Evolutionary conservation across 2,329 filamentous ascomycete genomes (phyloP), one percentile per base, ranked within the genome.

Genomic region (Nannizziopsis arthrosporioides): DNA sequence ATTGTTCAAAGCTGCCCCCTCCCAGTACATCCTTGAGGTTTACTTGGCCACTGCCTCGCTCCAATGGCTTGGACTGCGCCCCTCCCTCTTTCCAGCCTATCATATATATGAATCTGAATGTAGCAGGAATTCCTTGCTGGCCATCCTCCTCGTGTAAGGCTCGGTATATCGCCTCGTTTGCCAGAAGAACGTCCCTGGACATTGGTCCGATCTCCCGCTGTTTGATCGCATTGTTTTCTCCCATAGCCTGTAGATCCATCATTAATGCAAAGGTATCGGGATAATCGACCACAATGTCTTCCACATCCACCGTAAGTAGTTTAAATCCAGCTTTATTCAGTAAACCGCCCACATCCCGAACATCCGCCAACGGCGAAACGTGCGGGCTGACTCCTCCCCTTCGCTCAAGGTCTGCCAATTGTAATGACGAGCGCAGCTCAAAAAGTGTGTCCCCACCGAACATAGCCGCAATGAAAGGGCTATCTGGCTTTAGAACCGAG

Each of bases 101-200:
- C 89, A 96, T 95, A 66, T 92, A 94, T 53, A 98, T 95, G 57
- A 94, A 76, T 56, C 92, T 77, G 62, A 95, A 98, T 0, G 92
- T 98, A 1, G 92, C 92, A 0, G 92, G 92, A 53, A 92, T 74
- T 1, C 68, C 66, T 35, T 63, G 61, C 17, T 61, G 15, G 77
- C 85, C 83, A 38, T 81, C 76, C 59, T 93, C 88, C 14, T 85
- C 89, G 65, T 98, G 88, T 49, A 98, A 68, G 61, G 84, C 81
- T 42, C 80, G 76, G 63, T 98, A 98, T 49, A 98, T 94, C 36
- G 80, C 85, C 55, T 96, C 85, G 19, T 80, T 83, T 6, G 92
- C 92, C 37, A 95, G 69, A 52, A 98, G 68, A 8, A 95, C 86
- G 59, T 98, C 92, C 53, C 84, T 76, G 32, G 77, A 75, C 10